Base-by-base conservation (phyloP, 2,329 filamentous ascomycete genomes). In the Calonectria pteridis region DNA sequence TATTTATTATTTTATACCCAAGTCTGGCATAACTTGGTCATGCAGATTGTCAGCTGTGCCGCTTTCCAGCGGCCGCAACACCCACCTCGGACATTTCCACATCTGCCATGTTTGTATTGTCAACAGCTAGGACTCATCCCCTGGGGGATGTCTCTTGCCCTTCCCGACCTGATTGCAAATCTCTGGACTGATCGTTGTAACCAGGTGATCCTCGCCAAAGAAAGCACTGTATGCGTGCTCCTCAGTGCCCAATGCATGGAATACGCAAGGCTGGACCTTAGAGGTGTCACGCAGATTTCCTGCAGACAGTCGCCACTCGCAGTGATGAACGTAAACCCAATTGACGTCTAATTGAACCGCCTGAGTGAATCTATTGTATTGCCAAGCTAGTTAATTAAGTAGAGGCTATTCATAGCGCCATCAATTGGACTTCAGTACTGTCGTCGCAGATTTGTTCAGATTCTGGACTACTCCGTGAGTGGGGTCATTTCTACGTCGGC, bases 401-500 rank as follows among this genome's bases (percentile, higher is more conserved):
- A 43, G n/a, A n/a, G 6, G 4, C n/a, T 43, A 3, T 3, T n/a
- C 2, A 13, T 23, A 23, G 13, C 23, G 6, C 10, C 7, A 2
- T 23, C 6, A 9, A 46, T n/a, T 11, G 10, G 10, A 23, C n/a
- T 23, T 46, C 11, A 11, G 43, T 23, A 23, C n/a, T 11, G 1
- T 20, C 43, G 43, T 46, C n/a, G 43, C n/a, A 23, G n/a, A 10
- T 29, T 40, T 16, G 18, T 23, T 16, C 9, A 4, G 26, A 37
- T 28, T 11, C 13, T 35, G 55, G 35, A 23, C 23, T 9, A 4
- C 4, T 40, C 10, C 13, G 9, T 6, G 26, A 23, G 55, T 18
- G 55, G 55, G 55, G 55, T 37, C 35, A 37, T 28, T 62, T 37
- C n/a, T 11, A 40, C 14, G 26, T 62, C 55, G 55, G 55, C 55